Evolutionary conservation across 805 yeast genomes (phyloP), one percentile per base, ranked within the genome.

Genomic region (Blastobotrys attinorum): DNA sequence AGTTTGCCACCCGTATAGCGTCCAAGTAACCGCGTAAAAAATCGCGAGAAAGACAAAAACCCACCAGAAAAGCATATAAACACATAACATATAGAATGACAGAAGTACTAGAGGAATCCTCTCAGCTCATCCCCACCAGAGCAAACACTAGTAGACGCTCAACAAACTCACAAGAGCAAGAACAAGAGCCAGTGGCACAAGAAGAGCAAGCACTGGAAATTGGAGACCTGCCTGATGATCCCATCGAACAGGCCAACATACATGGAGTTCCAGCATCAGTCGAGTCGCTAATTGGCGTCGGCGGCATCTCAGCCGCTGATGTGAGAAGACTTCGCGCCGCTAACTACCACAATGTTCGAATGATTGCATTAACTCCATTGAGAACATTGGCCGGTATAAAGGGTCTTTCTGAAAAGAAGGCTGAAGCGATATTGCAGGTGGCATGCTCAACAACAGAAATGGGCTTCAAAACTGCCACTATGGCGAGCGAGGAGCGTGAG

Each of bases 381-480:
- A 81, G 90, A 54, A 78, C 76, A 4, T 69, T 90, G 35, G 65
- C 85, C 35, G 73, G 74, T 5, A 83, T 92, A 32, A 88, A 86
- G 61, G 98, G 98, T 37, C 88, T 92, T 29, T 83, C 95, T 8
- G 98, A 92, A 59, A 90, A 90, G 42, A 92, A 92, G 61, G 97
- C 97, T 1, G 97, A 87, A 55, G 79, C 79, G 52, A 67, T 92
- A 41, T 68, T 89, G 40, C 72, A 72, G 35, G 96, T 86, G 55
- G 96, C 97, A 0, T 75, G 90, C 32, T 80, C 83, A 55, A 66
- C 80, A 39, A 97, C 90, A 2, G 96, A 96, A 5, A 76, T 92
- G 81, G 98, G 98, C 0, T 92, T 92, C 68, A 90, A 96, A 18
- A 90, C 97, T 0, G 98, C 97, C 2, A 81, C 95, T 1, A 97